Conservation (phyloP, 2,329 filamentous ascomycete species). For the Curvularia hawaiiensis region DNA sequence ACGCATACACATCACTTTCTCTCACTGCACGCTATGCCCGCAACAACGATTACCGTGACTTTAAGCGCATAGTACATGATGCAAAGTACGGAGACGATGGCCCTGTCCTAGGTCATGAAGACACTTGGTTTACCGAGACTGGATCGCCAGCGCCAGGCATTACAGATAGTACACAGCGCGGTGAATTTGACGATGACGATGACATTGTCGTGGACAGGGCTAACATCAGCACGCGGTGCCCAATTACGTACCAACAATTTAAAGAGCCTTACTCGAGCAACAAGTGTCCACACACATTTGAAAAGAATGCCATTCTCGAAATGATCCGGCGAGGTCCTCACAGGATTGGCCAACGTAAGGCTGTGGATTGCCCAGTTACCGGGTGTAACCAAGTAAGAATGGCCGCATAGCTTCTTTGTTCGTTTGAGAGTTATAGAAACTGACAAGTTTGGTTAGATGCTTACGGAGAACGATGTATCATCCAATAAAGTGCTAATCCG, state of each 20-base stretch:
- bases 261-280: conserved; percentile 68
- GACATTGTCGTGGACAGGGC: conserved; percentile 71
- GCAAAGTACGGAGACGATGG: conserved; percentile 61
- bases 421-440: background rate
- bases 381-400: conserved; percentile 62
- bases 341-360: conserved; percentile 35
- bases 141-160: conserved; percentile 51
- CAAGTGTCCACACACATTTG: conserved; percentile 75
- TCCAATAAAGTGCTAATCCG: conserved; percentile 40
- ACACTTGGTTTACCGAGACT: conserved; percentile 66
- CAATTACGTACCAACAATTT: conserved; percentile 69
- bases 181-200: conserved; percentile 59
- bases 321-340: conserved; percentile 49
- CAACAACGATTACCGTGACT: conserved; percentile 65
- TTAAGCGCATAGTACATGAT: conserved; percentile 67
- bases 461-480: conserved; percentile 37
- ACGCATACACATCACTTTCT: conserved; percentile 50
- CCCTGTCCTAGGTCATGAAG: conserved; percentile 59
- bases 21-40: conserved; percentile 57
- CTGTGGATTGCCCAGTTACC: conserved; percentile 64
- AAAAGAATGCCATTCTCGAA: conserved; percentile 66
- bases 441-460: conserved; percentile 30
- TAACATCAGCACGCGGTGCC: conserved; percentile 70
- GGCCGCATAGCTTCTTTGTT: background rate
- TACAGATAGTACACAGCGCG: conserved; percentile 40